Conservation (phyloP, 352 stramenopile species). For the Phytophthora multivora region DNA sequence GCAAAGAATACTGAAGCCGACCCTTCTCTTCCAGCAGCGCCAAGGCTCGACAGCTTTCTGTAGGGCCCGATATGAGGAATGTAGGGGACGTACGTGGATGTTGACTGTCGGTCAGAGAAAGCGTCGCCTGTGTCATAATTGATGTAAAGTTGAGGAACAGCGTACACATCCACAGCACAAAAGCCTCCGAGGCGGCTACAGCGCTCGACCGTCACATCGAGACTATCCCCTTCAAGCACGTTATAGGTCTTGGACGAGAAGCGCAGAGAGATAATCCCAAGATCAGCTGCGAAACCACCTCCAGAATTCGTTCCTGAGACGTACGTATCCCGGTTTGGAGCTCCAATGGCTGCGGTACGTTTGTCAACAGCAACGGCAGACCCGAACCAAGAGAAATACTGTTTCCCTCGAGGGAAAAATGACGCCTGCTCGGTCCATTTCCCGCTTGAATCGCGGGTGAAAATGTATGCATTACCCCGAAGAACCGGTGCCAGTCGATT, state of each 20-base stretch:
- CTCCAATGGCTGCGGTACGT: conserved; percentile 87
- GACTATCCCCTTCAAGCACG: conserved; percentile 86
- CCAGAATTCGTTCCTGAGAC: conserved; percentile 91
- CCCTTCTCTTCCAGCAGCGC: conserved; percentile 45
- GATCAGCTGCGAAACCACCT: conserved; percentile 91
- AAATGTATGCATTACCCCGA: conserved; percentile 68
- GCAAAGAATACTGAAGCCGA: conserved; percentile 58
- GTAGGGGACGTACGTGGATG: conserved; percentile 50
- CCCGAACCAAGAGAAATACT: conserved; percentile 91
- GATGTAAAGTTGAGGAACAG: conserved; percentile 55
- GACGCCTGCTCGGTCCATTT: conserved; percentile 92
- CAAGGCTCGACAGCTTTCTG: conserved; percentile 62
- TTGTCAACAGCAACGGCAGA: conserved; percentile 81
- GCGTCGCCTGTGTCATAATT: conserved; percentile 80
- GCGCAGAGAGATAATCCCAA: conserved; percentile 88
- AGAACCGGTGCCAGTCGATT: conserved; percentile 62
- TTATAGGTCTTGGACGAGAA: conserved; percentile 76
- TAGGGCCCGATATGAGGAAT: conserved; percentile 61
- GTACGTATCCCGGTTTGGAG: conserved; percentile 92
- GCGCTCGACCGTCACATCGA: conserved; percentile 77
- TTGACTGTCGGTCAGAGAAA: conserved; percentile 56
- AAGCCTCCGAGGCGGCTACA: conserved; percentile 56
- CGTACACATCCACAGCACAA: conserved; percentile 66
- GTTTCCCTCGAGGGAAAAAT: conserved; percentile 90
- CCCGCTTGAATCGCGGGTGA: conserved; percentile 52